Percentiles rank a stretch among this genome's conserved stretches.
These are phyloP conservation scores for Fragosphaeria purpurea DNA, from an alignment of 2,329 filamentous ascomycete species.

Conservation along the genomic window DNA sequence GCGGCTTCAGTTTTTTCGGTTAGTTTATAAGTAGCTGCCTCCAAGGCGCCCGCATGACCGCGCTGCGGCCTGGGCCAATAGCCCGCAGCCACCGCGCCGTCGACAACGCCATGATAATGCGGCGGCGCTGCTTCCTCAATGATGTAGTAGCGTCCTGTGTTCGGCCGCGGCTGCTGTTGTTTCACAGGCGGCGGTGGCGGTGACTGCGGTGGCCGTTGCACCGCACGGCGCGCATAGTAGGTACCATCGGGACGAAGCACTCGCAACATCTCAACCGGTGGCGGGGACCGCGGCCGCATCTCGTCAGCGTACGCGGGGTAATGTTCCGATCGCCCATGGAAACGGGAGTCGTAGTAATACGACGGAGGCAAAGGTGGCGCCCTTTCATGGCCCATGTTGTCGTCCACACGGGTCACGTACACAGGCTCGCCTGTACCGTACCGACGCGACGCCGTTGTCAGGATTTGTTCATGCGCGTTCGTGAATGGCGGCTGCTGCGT, in stretches of 20 bases:
- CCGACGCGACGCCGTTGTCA: not conserved
- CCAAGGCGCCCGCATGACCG: not conserved
- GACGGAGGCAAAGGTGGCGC: no score
- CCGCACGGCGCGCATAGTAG: conserved; percentile 35
- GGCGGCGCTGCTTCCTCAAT: no score
- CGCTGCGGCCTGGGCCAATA: not conserved
- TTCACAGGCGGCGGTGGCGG: no score
- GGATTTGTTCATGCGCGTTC: no score
- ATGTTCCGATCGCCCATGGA: conserved; percentile 16
- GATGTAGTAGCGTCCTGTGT: conserved; percentile 2
- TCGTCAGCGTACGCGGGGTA: conserved; percentile 24
- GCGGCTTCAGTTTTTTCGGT: no score
- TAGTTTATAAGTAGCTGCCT: no score
- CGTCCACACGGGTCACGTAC: not conserved
- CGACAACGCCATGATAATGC: no score
- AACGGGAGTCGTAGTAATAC: no score
- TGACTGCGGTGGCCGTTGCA: conserved; percentile 4
- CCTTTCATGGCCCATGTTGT: not conserved
- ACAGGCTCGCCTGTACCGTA: not conserved
- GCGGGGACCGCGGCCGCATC: not conserved
- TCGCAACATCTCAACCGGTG: conserved; percentile 32
- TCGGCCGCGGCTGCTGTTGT: not conserved
- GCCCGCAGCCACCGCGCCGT: no score
- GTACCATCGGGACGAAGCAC: conserved; percentile 34
- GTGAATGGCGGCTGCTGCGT: no score